Percentiles rank a stretch among this genome's conserved stretches.
Evolutionary conservation across 2,329 filamentous ascomycete species (phyloP).

Genomic region (Trichophyton benhamiae): DNA sequence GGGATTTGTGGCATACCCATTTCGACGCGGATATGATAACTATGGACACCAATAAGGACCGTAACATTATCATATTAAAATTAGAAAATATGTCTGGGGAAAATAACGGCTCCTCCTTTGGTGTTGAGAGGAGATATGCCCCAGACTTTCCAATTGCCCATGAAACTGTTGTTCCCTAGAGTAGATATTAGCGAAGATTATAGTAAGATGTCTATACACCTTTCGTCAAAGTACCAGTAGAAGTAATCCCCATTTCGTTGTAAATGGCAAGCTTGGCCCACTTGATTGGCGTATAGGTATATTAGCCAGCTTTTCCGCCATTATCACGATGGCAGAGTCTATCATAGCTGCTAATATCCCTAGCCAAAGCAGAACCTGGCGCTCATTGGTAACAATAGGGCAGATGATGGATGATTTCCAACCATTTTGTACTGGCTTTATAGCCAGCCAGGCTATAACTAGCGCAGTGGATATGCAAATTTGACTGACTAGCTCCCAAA

Average conservation of each 20-base stretch:
- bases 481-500: constrained; percentile 22
- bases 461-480: constrained; percentile 29
- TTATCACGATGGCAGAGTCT: constrained; percentile 33
- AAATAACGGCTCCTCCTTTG: constrained; percentile 5
- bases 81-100: not conserved
- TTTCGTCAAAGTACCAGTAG: constrained; percentile 9
- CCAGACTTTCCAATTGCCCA: constrained; percentile 5
- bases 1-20: constrained; percentile 23
- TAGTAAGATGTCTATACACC: not conserved
- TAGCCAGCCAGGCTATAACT: constrained; percentile 28
- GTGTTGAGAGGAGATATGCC: constrained; percentile 5
- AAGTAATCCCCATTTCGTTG: constrained; percentile 11
- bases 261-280: constrained; percentile 5
- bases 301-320: constrained; percentile 15
- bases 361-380: constrained; percentile 25
- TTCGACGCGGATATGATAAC: constrained; percentile 27
- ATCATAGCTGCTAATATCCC: constrained; percentile 26
- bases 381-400: constrained; percentile 27
- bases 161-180: constrained; percentile 7
- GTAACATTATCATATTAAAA: constrained; percentile 24
- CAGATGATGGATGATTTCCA: constrained; percentile 40
- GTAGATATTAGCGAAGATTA: not conserved
- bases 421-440: constrained; percentile 24
- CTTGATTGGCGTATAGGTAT: constrained; percentile 3
- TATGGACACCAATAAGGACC: constrained; percentile 24